Evolutionary conservation across 768 basidiomycete genomes (phyloP).

Genomic region (Nevesoporus exiguus): DNA sequence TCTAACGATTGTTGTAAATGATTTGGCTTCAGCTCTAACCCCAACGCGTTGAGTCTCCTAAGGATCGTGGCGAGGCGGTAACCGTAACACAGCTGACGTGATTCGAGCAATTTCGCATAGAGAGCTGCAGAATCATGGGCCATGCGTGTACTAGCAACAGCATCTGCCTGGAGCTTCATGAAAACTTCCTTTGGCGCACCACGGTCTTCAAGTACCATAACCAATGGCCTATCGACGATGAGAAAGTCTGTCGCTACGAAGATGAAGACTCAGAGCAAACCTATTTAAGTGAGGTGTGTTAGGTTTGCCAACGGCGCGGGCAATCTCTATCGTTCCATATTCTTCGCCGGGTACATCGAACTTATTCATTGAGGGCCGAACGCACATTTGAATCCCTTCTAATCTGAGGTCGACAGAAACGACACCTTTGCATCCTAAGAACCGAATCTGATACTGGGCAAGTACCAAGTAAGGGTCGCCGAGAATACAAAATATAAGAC

Average conservation of each 20-base stretch:
- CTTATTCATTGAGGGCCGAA: slow-evolving; percentile 74
- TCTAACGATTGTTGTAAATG: slow-evolving; percentile 18
- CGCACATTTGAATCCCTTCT: slow-evolving; percentile 59
- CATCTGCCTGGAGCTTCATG: slow-evolving; percentile 52
- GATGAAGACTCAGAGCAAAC: slow-evolving; percentile 42
- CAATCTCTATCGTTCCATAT: slow-evolving; percentile 68
- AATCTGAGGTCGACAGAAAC: slow-evolving; percentile 60
- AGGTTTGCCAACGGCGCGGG: slow-evolving; percentile 25
- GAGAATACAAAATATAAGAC: slow-evolving; percentile 19
- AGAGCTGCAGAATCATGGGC: slow-evolving; percentile 54
- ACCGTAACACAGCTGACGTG: slow-evolving; percentile 42
- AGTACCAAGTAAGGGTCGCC: neutral
- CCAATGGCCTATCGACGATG: slow-evolving; percentile 47
- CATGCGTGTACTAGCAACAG: slow-evolving; percentile 38
- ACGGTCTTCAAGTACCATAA: slow-evolving; percentile 78
- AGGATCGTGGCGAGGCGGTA: slow-evolving; percentile 55
- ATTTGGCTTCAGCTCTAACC: slow-evolving; percentile 46
- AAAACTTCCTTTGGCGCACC: slow-evolving; percentile 60
- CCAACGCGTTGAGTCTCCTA: slow-evolving; percentile 42
- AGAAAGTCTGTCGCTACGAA: neutral
- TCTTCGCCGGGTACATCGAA: slow-evolving; percentile 44
- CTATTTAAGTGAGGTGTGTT: slow-evolving; percentile 68
- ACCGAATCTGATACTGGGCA: slow-evolving; percentile 73
- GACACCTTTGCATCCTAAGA: slow-evolving; percentile 82
- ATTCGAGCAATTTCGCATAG: slow-evolving; percentile 47